Percentiles rank a stretch among this genome's conserved stretches.
Evolutionary conservation across 1,139 yeast genomes (phyloP).

Genomic region (Waltiozyma solani): DNA sequence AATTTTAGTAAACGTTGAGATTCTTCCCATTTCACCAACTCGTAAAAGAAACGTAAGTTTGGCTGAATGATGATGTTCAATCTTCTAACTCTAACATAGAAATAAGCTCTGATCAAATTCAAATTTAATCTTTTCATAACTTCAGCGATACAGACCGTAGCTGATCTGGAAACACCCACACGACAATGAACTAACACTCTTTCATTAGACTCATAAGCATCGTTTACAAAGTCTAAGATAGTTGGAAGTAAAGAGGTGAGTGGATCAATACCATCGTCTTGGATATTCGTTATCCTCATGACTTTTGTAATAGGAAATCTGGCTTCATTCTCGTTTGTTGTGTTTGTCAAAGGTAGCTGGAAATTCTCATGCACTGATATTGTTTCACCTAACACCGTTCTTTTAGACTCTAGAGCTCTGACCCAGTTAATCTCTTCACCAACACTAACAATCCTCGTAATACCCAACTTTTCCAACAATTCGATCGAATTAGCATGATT

Average conservation of each 20-base stretch:
- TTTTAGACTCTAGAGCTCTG: not conserved
- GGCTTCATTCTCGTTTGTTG: constrained; percentile 13
- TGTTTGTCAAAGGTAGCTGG: not conserved
- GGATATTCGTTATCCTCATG: constrained; percentile 28
- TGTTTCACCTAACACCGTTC: constrained; percentile 15
- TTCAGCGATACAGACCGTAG: constrained; percentile 84
- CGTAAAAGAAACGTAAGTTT: constrained; percentile 77
- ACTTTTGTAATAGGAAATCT: constrained; percentile 25
- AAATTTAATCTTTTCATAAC: constrained; percentile 66
- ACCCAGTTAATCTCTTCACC: constrained; percentile 72
- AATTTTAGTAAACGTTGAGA: too few relatives aligned
- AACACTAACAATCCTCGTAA: constrained; percentile 70
- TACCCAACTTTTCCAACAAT: constrained; percentile 54
- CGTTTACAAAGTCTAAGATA: constrained; percentile 33
- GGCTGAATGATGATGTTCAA: constrained; percentile 89
- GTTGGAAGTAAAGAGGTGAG: constrained; percentile 31
- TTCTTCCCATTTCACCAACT: constrained; percentile 74
- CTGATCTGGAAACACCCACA: constrained; percentile 88
- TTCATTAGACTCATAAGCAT: constrained; percentile 26
- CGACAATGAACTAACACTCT: constrained; percentile 77
- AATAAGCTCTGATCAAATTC: constrained; percentile 63
- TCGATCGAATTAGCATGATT: constrained; percentile 71
- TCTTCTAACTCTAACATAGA: constrained; percentile 74
- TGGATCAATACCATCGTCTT: constrained; percentile 44
- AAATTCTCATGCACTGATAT: constrained; percentile 4